Percentiles rank a stretch among this genome's conserved stretches.
Evolutionary conservation across 768 basidiomycete species (phyloP).

Genomic region (Leccinum longicurvipes): DNA sequence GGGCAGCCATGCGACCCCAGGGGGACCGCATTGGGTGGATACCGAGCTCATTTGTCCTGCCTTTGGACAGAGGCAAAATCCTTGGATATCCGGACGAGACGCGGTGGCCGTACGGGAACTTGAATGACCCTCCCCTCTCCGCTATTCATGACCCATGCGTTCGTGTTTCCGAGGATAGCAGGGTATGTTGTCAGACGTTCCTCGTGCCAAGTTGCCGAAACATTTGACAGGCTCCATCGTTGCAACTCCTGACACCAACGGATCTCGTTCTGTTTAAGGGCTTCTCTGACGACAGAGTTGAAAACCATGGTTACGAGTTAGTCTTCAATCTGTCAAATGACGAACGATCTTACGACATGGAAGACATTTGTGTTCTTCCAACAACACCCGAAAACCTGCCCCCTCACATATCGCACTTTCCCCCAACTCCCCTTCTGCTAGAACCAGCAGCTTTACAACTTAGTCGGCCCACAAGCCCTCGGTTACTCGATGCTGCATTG

Average conservation of each 20-base stretch:
- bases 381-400: constrained; percentile 31
- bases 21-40: constrained; percentile 68
- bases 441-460: background rate
- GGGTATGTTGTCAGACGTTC: constrained; percentile 7
- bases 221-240: constrained; percentile 10
- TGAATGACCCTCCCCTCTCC: constrained; percentile 9
- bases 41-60: constrained; percentile 64
- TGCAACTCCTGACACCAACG: constrained; percentile 18
- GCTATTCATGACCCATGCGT: constrained; percentile 19
- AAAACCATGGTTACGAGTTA: constrained; percentile 3
- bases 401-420: constrained; percentile 7
- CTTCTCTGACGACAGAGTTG: constrained; percentile 1
- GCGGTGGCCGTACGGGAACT: constrained; percentile 30
- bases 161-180: constrained; percentile 16
- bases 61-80: constrained; percentile 33
- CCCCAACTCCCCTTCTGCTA: background rate
- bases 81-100: constrained; percentile 49
- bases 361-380: constrained; percentile 19
- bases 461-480: background rate
- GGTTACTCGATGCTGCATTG: background rate
- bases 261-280: constrained; percentile 13
- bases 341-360: constrained; percentile 4
- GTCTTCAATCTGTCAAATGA: constrained; percentile 6
- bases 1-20: constrained; percentile 64
- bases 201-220: constrained; percentile 8